These are phyloP conservation scores for Zopfia rhizophila DNA, from an alignment of 2,329 filamentous ascomycete species.

Conservation along the genomic window DNA sequence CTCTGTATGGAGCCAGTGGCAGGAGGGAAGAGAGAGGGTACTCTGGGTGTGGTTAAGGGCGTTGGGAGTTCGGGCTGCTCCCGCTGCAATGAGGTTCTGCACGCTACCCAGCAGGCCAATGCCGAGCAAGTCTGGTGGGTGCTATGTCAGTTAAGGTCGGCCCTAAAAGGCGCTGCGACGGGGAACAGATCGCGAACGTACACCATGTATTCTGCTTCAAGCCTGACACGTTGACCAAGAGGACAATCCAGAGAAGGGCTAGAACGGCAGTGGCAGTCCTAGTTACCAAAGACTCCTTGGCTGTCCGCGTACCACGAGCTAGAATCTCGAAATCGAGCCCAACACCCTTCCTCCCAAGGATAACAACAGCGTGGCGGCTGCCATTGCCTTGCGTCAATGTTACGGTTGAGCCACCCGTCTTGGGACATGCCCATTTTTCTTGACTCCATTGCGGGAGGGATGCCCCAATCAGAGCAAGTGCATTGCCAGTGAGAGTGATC, in stretches of 20 bases:
- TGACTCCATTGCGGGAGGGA: slow-evolving; percentile 8
- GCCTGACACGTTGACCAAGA: slow-evolving; percentile 23
- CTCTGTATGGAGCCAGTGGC: too few relatives aligned
- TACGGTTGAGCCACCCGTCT: neutral
- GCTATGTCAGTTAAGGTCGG: too few relatives aligned
- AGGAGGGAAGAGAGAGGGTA: too few relatives aligned
- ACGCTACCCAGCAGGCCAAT: too few relatives aligned
- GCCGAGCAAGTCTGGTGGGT: too few relatives aligned
- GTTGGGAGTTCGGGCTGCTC: too few relatives aligned
- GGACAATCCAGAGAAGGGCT: slow-evolving; percentile 19
- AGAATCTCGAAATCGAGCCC: slow-evolving; percentile 14
- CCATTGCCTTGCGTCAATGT: slow-evolving; percentile 12
- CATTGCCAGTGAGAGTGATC: slow-evolving; percentile 5
- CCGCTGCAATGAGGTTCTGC: too few relatives aligned
- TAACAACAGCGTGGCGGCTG: slow-evolving; percentile 13
- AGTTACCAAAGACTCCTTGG: neutral
- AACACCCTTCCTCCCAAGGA: neutral
- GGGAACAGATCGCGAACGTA: slow-evolving; percentile 21
- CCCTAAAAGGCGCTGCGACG: too few relatives aligned
- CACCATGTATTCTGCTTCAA: slow-evolving; percentile 23
- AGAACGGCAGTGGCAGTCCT: neutral
- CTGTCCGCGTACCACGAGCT: neutral
- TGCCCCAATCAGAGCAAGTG: slow-evolving; percentile 3
- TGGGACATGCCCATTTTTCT: slow-evolving; percentile 12
- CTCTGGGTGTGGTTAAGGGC: too few relatives aligned